Base-by-base conservation (phyloP, 1,284 basidiomycete genomes). In the Termitomyces sp. region DNA sequence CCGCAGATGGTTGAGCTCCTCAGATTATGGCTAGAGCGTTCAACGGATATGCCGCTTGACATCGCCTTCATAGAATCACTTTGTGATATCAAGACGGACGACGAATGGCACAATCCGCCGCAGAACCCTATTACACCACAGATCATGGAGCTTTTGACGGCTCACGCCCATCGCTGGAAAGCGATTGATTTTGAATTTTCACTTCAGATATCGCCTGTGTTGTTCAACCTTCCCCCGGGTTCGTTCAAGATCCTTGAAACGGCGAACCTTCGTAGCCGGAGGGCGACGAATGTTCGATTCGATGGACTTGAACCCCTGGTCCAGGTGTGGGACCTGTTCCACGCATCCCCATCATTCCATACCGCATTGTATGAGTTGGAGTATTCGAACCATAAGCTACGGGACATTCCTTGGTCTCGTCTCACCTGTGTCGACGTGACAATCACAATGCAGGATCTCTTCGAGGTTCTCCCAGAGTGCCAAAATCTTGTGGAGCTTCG, bases 121-220 rank as follows among this genome's bases (percentile, higher is more conserved):
- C 40, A 48, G 40, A 48, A 53, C 18, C 51, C 51, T 5, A 28
- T 40, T 1, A 54, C 49, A 42, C 38, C 48, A 14, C 18, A 51
- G 16, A 24, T 54, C 14, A 54, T 54, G 49, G 18, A 43, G 37
- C 49, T 54, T 16, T 42, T 54, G 44, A 31, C 26, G 3, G 44
- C 53, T 33, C 53, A 54, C 1, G 39, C 42, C 10, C 26, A 52
- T 33, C 53, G 53, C 2, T 54, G 53, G 53, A 54, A 46, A 26
- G 14, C 26, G 9, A 47, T 51, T 28, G 49, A 54, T 26, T 54
- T 54, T n/a, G 26, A 5, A 10, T 51, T 54, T 11, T 42, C 35
- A 11, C 18, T 41, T 13, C 48, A 51, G 10, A 46, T 54, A 21
- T 46, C 49, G 9, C 10, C 31, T 3, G 31, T 43, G 3, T 42